Conservation (phyloP, 192 early-diverging fungal species). For the Mortierella hygrophila region DNA sequence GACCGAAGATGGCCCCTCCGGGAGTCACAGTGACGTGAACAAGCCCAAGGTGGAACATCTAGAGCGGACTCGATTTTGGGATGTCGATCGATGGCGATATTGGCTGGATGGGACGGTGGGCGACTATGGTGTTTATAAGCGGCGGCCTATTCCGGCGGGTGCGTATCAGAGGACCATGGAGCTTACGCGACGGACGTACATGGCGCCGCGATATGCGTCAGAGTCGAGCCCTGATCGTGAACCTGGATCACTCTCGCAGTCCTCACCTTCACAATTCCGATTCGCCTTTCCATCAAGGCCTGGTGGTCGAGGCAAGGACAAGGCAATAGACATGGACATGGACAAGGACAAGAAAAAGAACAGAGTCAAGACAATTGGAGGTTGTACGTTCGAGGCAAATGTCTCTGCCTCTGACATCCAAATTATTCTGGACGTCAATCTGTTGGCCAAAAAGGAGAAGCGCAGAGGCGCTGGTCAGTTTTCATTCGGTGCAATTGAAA, state of each 20-base stretch:
- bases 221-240: neutral
- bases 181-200: neutral
- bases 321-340: neutral
- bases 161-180: neutral
- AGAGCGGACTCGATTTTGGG: slow-evolving; percentile 43
- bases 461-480: slow-evolving; percentile 3
- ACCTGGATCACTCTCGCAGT: neutral
- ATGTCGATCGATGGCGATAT: slow-evolving; percentile 50
- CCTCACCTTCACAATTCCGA: neutral
- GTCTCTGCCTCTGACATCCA: neutral
- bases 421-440: slow-evolving; percentile 34
- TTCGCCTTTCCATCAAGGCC: neutral
- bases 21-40: neutral
- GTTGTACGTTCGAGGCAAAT: slow-evolving; percentile 1
- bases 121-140: slow-evolving; percentile 34
- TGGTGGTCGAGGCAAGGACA: neutral
- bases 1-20: neutral
- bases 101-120: slow-evolving; percentile 33
- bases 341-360: neutral
- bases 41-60: slow-evolving; percentile 11
- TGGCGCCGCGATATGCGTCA: neutral
- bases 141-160: slow-evolving; percentile 8
- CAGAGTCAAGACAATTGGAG: neutral
- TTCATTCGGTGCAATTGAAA: slow-evolving; percentile 33
- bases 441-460: slow-evolving; percentile 20